Percentiles rank a stretch among this genome's conserved stretches.
These are phyloP conservation scores for Earliella scabrosa DNA, from an alignment of 1,284 basidiomycete species.

Conservation along the genomic window DNA sequence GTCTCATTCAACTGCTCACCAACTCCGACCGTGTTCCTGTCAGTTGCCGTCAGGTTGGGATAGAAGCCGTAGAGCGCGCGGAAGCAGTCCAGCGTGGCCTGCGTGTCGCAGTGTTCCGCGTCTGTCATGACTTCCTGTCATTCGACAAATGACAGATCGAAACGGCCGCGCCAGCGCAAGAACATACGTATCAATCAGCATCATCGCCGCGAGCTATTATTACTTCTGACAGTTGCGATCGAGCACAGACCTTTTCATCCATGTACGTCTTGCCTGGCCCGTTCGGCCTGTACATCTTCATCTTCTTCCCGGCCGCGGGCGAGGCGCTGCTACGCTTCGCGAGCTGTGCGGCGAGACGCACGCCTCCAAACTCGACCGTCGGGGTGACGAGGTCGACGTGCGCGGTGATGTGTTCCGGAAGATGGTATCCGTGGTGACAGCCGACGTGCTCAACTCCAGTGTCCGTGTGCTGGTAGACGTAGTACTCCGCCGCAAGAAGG, in stretches of 20 bases:
- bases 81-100: slow-evolving; percentile 19
- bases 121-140: slow-evolving; percentile 1
- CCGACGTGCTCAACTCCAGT: slow-evolving; percentile 39
- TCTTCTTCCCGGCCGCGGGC: not conserved
- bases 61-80: slow-evolving; percentile 24
- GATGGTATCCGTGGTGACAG: slow-evolving; percentile 28
- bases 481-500: slow-evolving; percentile 48
- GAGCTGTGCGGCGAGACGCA: slow-evolving; percentile 9
- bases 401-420: slow-evolving; percentile 27
- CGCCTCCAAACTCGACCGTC: slow-evolving; percentile 28
- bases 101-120: slow-evolving; percentile 14
- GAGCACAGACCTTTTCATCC: not conserved
- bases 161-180: too few species aligned
- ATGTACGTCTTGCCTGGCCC: not conserved
- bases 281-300: not conserved
- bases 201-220: too few species aligned
- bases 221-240: not conserved
- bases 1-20: slow-evolving; percentile 21
- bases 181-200: not conserved
- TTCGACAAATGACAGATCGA: too few species aligned
- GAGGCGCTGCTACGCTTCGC: slow-evolving; percentile 4
- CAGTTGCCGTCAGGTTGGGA: slow-evolving; percentile 6
- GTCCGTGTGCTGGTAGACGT: slow-evolving; percentile 44
- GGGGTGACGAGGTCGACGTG: slow-evolving; percentile 31
- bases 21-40: slow-evolving; percentile 19